A percentile compares a stretch with the other conserved stretches of the same genome.
These are phyloP conservation scores for Eimeria acervulina DNA, from an alignment of 169 alveolate species.

Conservation along the genomic window DNA sequence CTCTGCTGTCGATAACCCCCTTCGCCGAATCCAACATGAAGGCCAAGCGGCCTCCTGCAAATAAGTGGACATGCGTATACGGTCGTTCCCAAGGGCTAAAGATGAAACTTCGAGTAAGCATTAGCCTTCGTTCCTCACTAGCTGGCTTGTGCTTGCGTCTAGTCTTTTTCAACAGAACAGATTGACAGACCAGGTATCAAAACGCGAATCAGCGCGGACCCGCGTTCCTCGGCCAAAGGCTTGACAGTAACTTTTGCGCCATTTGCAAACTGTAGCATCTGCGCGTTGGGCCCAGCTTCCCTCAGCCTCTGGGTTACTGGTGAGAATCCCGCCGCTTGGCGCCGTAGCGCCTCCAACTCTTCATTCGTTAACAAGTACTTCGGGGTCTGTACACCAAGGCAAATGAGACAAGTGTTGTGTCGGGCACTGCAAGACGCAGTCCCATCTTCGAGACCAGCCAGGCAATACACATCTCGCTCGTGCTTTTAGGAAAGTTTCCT, in stretches of 20 bases:
- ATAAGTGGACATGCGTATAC: neutral
- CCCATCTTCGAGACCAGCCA: neutral
- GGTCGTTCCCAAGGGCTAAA: neutral
- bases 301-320: conserved; percentile 37
- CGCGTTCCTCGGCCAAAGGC: conserved; percentile 73
- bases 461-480: neutral
- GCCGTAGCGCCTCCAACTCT: neutral
- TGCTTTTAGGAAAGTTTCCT: neutral
- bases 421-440: neutral
- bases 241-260: conserved; percentile 68
- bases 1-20: neutral
- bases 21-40: neutral
- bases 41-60: conserved; percentile 65
- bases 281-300: conserved; percentile 71
- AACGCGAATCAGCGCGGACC: conserved; percentile 75
- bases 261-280: conserved; percentile 29
- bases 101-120: neutral
- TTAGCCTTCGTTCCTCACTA: neutral
- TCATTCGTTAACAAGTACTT: conserved; percentile 34
- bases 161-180: neutral
- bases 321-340: conserved; percentile 5
- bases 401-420: neutral
- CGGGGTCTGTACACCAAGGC: conserved; percentile 47
- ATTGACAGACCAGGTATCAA: conserved; percentile 68
- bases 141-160: neutral